Conservation (phyloP, 176 grass and related monocot species). For the Rhynchospora pubera region DNA sequence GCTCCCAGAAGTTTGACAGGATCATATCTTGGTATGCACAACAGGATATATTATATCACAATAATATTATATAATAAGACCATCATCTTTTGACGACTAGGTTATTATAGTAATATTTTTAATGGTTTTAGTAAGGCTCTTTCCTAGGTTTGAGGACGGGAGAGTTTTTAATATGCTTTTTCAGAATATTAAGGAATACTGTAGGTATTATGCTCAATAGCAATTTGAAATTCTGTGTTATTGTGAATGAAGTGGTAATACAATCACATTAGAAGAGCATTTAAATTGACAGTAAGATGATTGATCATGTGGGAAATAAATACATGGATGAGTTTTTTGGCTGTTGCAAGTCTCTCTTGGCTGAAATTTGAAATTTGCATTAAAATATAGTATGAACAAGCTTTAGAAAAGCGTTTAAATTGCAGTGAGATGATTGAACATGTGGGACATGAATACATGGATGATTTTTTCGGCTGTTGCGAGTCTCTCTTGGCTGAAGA, state of each 20-base stretch:
- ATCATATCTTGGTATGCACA: slow-evolving; percentile 68
- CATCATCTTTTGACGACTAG: no score
- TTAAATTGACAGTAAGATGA: slow-evolving; percentile 45
- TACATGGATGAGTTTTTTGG: slow-evolving; percentile 63
- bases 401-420: neutral
- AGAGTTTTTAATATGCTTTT: no score
- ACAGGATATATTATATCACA: no score
- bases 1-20: slow-evolving; percentile 38
- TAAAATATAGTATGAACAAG: no score
- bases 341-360: slow-evolving; percentile 55
- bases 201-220: no score
- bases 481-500: slow-evolving; percentile 52
- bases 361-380: neutral
- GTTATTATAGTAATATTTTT: no score
- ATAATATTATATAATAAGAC: no score
- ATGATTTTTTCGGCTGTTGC: slow-evolving; percentile 55
- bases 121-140: no score
- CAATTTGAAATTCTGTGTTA: no score
- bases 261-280: no score
- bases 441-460: slow-evolving; percentile 73
- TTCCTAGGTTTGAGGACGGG: no score
- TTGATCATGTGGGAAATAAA: slow-evolving; percentile 67
- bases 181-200: no score
- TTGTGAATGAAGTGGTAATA: neutral
- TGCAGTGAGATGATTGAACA: slow-evolving; percentile 73